These are phyloP conservation scores for Yamadazyma ubonensis DNA, from an alignment of 805 yeast genomes.

Conservation along the genomic window DNA sequence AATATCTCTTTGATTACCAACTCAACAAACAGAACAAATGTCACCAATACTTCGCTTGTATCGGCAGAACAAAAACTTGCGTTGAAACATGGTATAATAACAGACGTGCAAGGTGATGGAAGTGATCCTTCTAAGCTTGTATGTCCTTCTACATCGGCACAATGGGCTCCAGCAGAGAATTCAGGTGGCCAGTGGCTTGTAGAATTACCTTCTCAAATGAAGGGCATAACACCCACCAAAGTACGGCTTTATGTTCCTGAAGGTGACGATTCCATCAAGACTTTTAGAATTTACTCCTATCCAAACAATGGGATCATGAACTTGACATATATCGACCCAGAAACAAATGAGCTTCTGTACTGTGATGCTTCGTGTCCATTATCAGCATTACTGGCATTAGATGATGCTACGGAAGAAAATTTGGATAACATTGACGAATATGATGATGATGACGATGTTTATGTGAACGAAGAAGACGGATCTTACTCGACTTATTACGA, in stretches of 20 bases:
- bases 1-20: slow-evolving; percentile 30
- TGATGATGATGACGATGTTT: slow-evolving; percentile 20
- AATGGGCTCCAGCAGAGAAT: slow-evolving; percentile 53
- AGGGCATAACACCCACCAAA: slow-evolving; percentile 62
- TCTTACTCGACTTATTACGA: slow-evolving; percentile 36
- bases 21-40: slow-evolving; percentile 21
- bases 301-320: slow-evolving; percentile 93
- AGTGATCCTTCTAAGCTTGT: slow-evolving; percentile 36
- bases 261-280: slow-evolving; percentile 49
- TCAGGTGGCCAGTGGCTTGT: slow-evolving; percentile 67
- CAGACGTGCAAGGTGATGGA: slow-evolving; percentile 43
- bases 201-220: slow-evolving; percentile 49
- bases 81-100: slow-evolving; percentile 53
- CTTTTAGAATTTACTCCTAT: slow-evolving; percentile 69
- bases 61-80: slow-evolving; percentile 64
- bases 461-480: slow-evolving; percentile 35
- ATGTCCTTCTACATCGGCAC: slow-evolving; percentile 53
- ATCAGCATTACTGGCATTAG: slow-evolving; percentile 37
- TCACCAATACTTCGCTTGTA: slow-evolving; percentile 40
- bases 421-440: slow-evolving; percentile 23
- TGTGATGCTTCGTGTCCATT: slow-evolving; percentile 95
- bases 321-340: slow-evolving; percentile 77
- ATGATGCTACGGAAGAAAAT: slow-evolving; percentile 25
- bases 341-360: slow-evolving; percentile 48
- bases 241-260: slow-evolving; percentile 67